Percentiles rank a stretch among this genome's conserved stretches.
Evolutionary conservation across 2,329 filamentous ascomycete genomes (phyloP).

Genomic region (Apiospora kogelbergensis): DNA sequence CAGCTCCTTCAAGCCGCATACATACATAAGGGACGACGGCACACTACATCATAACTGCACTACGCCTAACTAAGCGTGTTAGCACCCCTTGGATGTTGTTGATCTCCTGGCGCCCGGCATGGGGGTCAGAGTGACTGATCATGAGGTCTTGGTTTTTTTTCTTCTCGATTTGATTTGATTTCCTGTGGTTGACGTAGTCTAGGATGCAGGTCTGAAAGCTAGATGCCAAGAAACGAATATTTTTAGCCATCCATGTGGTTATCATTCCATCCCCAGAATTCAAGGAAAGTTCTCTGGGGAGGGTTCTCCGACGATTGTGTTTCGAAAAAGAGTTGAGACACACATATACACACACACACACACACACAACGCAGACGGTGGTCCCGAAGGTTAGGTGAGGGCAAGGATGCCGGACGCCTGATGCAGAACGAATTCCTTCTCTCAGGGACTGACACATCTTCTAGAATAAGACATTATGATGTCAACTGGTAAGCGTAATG

Average conservation of each 20-base stretch:
- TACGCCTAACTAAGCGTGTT: neutral
- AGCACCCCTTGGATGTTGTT: neutral
- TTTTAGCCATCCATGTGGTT: neutral
- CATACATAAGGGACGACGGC: neutral
- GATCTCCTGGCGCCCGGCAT: neutral
- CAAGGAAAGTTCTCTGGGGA: neutral
- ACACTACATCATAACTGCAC: neutral
- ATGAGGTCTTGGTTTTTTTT: neutral
- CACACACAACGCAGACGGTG: neutral
- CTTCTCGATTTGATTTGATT: too few relatives aligned
- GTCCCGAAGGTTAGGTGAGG: neutral
- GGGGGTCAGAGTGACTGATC: neutral
- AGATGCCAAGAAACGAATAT: neutral
- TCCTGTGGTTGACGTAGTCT: neutral
- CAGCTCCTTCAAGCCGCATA: neutral
- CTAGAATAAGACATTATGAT: neutral
- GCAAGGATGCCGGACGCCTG: neutral
- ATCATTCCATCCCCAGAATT: neutral
- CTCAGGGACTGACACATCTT: conserved; percentile 1
- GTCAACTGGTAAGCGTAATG: neutral
- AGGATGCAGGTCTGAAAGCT: neutral
- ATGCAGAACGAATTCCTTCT: too few relatives aligned
- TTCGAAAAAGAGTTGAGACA: neutral
- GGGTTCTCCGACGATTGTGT: neutral
- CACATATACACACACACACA: too few relatives aligned